phyloP scores from a whole-genome alignment of 805 yeast species.

The Wickerhamomyces mucosus region DNA sequence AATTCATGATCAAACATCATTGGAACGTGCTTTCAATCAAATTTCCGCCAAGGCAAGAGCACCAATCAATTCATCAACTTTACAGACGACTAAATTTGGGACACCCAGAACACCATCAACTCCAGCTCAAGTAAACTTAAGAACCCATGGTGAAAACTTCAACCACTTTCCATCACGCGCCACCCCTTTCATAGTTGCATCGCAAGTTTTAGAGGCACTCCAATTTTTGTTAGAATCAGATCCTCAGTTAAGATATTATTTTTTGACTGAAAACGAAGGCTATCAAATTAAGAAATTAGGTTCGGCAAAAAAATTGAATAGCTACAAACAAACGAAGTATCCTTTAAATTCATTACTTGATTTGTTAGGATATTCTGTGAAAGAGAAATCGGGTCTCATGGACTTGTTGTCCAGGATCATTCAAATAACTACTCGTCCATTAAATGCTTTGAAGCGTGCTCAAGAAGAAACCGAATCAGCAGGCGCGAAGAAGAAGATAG shows the following conservation, averaged over 20 bases:
- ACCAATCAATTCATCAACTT: constrained; percentile 3
- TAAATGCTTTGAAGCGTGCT: constrained; percentile 43
- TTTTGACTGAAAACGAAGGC: constrained; percentile 68
- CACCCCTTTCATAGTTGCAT: constrained; percentile 62
- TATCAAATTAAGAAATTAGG: constrained; percentile 27
- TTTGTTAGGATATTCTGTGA: constrained; percentile 55
- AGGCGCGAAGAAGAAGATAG: constrained; percentile 20
- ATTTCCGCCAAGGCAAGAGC: constrained; percentile 28
- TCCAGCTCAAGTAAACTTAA: constrained; percentile 31
- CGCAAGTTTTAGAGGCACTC: constrained; percentile 67
- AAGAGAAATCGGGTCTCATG: constrained; percentile 66
- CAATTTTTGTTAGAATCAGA: constrained; percentile 62
- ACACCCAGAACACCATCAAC: constrained; percentile 16
- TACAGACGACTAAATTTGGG: constrained; percentile 3
- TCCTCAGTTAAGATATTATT: constrained; percentile 58
- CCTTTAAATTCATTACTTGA: constrained; percentile 65
- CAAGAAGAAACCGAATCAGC: constrained; percentile 19
- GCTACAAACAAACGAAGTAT: constrained; percentile 38
- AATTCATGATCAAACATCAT: constrained; percentile 43
- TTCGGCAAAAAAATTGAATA: constrained; percentile 22
- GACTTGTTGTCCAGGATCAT: constrained; percentile 67
- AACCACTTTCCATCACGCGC: constrained; percentile 42
- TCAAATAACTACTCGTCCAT: constrained; percentile 69
- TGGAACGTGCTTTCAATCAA: constrained; percentile 53
- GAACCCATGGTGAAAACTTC: constrained; percentile 43